Conservation (phyloP, 352 stramenopile species). For the Pythium pyrilobum region DNA sequence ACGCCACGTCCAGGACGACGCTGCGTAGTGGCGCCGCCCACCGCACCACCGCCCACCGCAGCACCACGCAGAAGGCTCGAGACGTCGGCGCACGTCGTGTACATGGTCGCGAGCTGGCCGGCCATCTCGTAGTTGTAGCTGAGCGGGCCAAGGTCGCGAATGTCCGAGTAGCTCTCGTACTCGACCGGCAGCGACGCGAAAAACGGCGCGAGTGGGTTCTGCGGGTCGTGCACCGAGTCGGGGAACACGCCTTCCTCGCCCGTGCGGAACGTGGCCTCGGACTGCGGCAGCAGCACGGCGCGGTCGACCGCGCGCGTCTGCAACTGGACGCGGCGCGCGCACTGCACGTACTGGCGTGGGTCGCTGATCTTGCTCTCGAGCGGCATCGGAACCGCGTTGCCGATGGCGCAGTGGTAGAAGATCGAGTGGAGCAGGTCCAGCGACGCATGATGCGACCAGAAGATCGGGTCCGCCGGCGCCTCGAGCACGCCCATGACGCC, state of each 20-base stretch:
- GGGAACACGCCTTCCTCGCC: constrained; percentile 35
- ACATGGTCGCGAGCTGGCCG: constrained; percentile 66
- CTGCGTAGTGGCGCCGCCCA: constrained; percentile 18
- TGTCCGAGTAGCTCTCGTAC: constrained; percentile 69
- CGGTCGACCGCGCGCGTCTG: constrained; percentile 25
- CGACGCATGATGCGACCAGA: constrained; percentile 83
- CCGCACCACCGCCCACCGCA: constrained; percentile 4
- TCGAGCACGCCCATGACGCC: constrained; percentile 71
- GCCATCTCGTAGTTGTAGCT: constrained; percentile 87
- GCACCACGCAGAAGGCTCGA: constrained; percentile 16
- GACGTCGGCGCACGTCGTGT: constrained; percentile 57
- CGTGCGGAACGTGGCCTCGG: constrained; percentile 40
- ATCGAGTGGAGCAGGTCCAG: constrained; percentile 83
- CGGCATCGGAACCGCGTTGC: constrained; percentile 46
- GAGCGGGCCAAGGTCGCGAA: constrained; percentile 62
- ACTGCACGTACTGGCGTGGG: constrained; percentile 55
- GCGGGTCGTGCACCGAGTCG: constrained; percentile 46
- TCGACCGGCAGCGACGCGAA: constrained; percentile 51
- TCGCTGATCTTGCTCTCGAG: constrained; percentile 54
- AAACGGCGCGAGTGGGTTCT: constrained; percentile 47
- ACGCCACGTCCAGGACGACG: neutral
- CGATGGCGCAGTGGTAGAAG: constrained; percentile 77
- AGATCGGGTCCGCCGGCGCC: constrained; percentile 78
- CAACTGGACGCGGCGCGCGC: constrained; percentile 36
- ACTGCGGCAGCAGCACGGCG: constrained; percentile 58